Base-by-base conservation (phyloP, 371 early-diverging fungal species). In the Mycotypha africana region DNA sequence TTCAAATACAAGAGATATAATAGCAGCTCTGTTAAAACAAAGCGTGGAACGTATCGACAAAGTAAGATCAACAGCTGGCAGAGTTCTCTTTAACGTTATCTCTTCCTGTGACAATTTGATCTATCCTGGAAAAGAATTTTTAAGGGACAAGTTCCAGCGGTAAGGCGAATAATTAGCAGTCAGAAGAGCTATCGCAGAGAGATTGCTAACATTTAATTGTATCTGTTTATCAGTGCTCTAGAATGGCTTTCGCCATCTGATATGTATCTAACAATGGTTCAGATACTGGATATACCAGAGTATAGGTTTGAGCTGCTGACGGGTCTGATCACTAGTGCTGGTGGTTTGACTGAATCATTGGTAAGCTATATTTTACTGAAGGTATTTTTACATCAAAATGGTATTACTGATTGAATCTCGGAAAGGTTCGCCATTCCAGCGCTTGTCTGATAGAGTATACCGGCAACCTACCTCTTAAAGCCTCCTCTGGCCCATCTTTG, bases 21-120 rank as follows among this genome's bases (percentile, higher is more conserved):
- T 89, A 15, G 62, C 65, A 12, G 70, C 63, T 9, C 38, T 86
- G 17, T 46, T 86, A 26, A 79, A 85, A 35, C 91, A 92, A 59
- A 67, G 82, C 44, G 84, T 89, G 1, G 91, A 90, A 49, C 80
- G 88, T 48, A 92, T 92, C 52, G 91, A 92, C 59, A 68, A 84
- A 30, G 79, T 88, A 7, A 68, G 93, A 43, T 75, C 74, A 5
- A 59, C 60, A 30, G 89, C 91, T 1, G 88, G 88, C 4, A 50
- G 48, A 4, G 77, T 76, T 1, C 51, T 92, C 26, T 33, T 45
- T 41, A 37, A 52, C 62, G 11, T 76, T 56, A 25, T 65, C 4
- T 75, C 62, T 57, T 59, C 58, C 0, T 23, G 47, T 17, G 42
- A 44, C 12, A 17, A 33, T 7, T 28, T 53, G 4, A 16, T 49